Evolutionary conservation across 176 grass and related monocot genomes (phyloP).

Genomic region (Rhynchospora breviuscula): DNA sequence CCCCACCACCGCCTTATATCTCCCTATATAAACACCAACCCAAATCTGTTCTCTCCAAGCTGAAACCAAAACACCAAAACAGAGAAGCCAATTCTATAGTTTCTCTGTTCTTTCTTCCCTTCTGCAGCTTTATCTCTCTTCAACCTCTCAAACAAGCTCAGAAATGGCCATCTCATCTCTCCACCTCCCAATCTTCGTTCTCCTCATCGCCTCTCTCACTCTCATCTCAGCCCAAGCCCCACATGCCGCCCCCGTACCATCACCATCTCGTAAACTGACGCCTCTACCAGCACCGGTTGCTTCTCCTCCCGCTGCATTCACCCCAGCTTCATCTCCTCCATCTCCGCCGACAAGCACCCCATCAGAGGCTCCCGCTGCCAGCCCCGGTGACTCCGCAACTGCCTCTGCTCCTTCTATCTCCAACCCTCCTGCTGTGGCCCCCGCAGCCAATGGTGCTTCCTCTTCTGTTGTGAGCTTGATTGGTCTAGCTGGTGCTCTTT

Average conservation of each 20-base stretch:
- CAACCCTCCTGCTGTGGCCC: background rate
- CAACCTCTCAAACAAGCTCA: background rate
- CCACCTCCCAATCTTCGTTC: slow-evolving; percentile 15
- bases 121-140: background rate
- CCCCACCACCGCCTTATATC: slow-evolving; percentile 3
- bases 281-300: background rate
- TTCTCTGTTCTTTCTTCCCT: background rate
- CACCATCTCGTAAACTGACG: background rate
- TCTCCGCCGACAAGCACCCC: background rate
- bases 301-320: background rate
- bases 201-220: slow-evolving; percentile 21
- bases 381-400: background rate
- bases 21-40: background rate
- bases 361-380: slow-evolving; percentile 13
- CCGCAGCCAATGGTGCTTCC: background rate
- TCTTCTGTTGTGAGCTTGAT: slow-evolving; percentile 9
- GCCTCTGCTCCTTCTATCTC: slow-evolving; percentile 11
- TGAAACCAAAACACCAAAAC: background rate
- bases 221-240: slow-evolving; percentile 34
- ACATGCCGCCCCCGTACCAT: background rate
- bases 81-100: background rate
- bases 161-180: slow-evolving; percentile 23
- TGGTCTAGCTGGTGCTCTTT: background rate
- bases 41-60: background rate
- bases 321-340: slow-evolving; percentile 14